Base-by-base conservation (phyloP, 768 basidiomycete species). In the Termitomyces sp. region DNA sequence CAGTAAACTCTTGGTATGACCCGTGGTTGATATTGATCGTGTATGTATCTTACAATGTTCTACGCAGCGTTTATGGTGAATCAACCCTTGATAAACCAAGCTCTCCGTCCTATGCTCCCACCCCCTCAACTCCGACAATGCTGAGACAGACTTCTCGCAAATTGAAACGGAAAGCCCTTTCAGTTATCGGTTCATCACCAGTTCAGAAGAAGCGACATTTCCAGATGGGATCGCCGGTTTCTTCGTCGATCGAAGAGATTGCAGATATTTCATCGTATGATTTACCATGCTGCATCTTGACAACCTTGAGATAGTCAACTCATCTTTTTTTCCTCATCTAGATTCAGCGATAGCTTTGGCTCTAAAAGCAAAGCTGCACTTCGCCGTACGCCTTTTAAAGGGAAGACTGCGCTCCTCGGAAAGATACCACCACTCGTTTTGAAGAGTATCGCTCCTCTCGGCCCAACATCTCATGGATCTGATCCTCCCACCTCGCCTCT, bases 401-500 rank as follows among this genome's bases (percentile, higher is more conserved):
- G 33, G 30, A 59, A 57, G 6, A 20, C 32, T n/a, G 36, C 48
- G 18, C 50, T 54, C 4, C 23, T 64, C 41, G 55, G 58, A 33
- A 64, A 61, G 28, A 44, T 67, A 23, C 50, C 63, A 28, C 62
- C 61, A 5, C 50, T 64, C 4, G 57, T 64, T 40, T 35, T 66
- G 58, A 55, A 46, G 14, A 36, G 53, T 18, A 54, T 64, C 13
- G 38, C 38, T 13, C 58, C 54, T 10, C 35, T 40, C 1, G 50
- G 51, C 54, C 55, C 44, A 7, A 50, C 44, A 30, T 32, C 50
- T 18, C 28, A 41, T 35, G 23, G 12, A 5, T 49, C 54, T 32
- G 64, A 64, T 44, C 65, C 66, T 36, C 68, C 68, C 20, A 72
- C 70, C 12, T 76, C 74, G 6, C 71, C 73, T 5, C 73, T 77